These are phyloP conservation scores for Blastosporella zonata DNA, from an alignment of 1,284 basidiomycete species.

Conservation along the genomic window DNA sequence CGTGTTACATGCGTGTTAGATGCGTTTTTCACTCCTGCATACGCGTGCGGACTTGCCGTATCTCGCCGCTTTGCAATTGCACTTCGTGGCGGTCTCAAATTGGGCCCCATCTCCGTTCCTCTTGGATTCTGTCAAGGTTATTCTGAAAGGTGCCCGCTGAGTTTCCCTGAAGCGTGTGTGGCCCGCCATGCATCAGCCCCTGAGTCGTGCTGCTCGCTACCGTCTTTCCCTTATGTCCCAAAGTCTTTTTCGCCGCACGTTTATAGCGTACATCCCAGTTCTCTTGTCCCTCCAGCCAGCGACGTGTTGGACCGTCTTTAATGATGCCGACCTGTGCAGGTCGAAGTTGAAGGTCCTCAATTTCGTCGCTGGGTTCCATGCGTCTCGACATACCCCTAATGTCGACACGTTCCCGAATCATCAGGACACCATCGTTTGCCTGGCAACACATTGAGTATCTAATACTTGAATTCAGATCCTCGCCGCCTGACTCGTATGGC, in stretches of 20 bases:
- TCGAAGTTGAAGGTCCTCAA: slow-evolving; percentile 56
- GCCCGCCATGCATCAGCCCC: slow-evolving; percentile 35
- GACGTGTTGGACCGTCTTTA: slow-evolving; percentile 55
- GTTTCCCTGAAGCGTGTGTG: not conserved
- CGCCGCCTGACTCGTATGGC: not conserved
- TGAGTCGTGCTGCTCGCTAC: slow-evolving; percentile 43
- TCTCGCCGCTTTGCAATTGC: slow-evolving; percentile 63
- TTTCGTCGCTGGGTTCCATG: slow-evolving; percentile 63
- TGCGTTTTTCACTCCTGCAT: not conserved
- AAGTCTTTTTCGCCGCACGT: slow-evolving; percentile 35
- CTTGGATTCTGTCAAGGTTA: slow-evolving; percentile 29
- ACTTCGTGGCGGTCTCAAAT: slow-evolving; percentile 58
- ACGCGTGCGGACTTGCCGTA: slow-evolving; percentile 39
- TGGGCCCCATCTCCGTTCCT: slow-evolving; percentile 49
- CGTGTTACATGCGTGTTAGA: slow-evolving; percentile 34
- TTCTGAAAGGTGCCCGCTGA: not conserved
- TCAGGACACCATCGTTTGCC: slow-evolving; percentile 31
- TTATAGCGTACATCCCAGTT: slow-evolving; percentile 55
- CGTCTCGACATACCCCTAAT: slow-evolving; percentile 62
- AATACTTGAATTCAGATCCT: slow-evolving; percentile 17
- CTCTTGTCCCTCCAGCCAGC: slow-evolving; percentile 58
- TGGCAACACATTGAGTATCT: slow-evolving; percentile 4
- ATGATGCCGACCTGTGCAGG: slow-evolving; percentile 65
- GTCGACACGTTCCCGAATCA: slow-evolving; percentile 79
- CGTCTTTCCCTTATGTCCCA: slow-evolving; percentile 38